Conservation (phyloP, 1,284 basidiomycete genomes). For the Sanguinoderma infundibulare region DNA sequence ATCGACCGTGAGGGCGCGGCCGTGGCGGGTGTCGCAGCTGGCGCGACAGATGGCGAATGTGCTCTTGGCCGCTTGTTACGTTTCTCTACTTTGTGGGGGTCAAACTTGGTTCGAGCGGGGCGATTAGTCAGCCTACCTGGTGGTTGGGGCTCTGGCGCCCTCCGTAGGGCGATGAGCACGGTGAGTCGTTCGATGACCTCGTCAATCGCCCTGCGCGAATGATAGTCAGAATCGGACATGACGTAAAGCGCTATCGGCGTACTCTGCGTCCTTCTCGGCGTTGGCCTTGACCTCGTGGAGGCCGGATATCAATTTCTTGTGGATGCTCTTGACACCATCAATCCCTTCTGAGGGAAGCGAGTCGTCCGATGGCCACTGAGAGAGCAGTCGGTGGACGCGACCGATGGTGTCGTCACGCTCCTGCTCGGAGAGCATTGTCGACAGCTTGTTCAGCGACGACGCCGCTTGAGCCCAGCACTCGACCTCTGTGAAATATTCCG, state of each 20-base stretch:
- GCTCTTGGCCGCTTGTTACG: conserved; percentile 74
- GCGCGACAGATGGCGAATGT: conserved; percentile 59
- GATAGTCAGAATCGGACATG: conserved; percentile 7
- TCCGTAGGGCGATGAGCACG: conserved; percentile 72
- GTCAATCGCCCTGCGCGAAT: conserved; percentile 59
- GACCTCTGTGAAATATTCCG: conserved; percentile 51
- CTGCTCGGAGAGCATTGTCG: conserved; percentile 54
- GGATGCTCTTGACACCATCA: conserved; percentile 62
- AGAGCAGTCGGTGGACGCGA: conserved; percentile 72
- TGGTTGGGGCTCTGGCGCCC: conserved; percentile 61
- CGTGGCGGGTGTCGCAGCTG: conserved; percentile 45
- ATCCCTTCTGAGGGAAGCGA: conserved; percentile 67
- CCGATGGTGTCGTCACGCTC: conserved; percentile 61
- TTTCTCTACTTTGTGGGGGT: conserved; percentile 53
- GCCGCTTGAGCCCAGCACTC: conserved; percentile 73
- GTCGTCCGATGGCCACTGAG: conserved; percentile 74
- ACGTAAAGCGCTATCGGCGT: conserved; percentile 19
- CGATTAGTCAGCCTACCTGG: conserved; percentile 49
- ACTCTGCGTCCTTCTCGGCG: conserved; percentile 70
- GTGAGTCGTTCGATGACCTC: conserved; percentile 69
- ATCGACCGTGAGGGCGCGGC: conserved; percentile 39
- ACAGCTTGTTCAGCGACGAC: conserved; percentile 56
- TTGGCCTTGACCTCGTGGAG: conserved; percentile 63
- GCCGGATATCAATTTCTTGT: conserved; percentile 63
- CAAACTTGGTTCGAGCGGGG: neutral